phyloP scores from a whole-genome alignment of 352 stramenopile species.

The Phytopythium boreale region DNA sequence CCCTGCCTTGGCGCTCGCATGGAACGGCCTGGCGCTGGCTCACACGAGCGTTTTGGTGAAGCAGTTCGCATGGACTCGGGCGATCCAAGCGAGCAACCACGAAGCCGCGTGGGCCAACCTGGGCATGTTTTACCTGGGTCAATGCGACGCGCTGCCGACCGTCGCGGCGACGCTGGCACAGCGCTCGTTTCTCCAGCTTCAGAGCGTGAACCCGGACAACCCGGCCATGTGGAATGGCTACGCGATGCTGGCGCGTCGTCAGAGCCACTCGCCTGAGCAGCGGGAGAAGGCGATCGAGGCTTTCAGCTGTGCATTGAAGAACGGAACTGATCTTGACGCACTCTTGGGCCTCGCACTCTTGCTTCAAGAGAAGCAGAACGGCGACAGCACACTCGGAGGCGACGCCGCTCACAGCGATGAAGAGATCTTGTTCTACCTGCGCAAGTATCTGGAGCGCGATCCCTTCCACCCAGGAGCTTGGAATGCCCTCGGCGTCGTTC shows the following conservation, averaged over 20 bases:
- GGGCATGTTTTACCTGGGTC: slow-evolving; percentile 74
- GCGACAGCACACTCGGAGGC: slow-evolving; percentile 16
- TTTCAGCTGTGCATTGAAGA: slow-evolving; percentile 77
- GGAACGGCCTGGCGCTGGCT: slow-evolving; percentile 77
- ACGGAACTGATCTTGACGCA: slow-evolving; percentile 70
- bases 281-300: slow-evolving; percentile 57
- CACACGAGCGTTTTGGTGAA: slow-evolving; percentile 64
- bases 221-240: slow-evolving; percentile 87
- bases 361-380: slow-evolving; percentile 22
- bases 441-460: slow-evolving; percentile 81
- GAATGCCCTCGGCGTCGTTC: slow-evolving; percentile 59
- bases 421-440: slow-evolving; percentile 66
- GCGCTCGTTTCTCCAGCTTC: slow-evolving; percentile 77
- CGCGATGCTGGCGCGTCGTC: slow-evolving; percentile 61
- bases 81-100: slow-evolving; percentile 52
- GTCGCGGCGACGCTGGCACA: slow-evolving; percentile 44
- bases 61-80: slow-evolving; percentile 75
- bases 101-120: slow-evolving; percentile 83
- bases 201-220: slow-evolving; percentile 79
- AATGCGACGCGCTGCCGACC: slow-evolving; percentile 25
- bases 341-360: slow-evolving; percentile 55
- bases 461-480: slow-evolving; percentile 50
- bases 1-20: slow-evolving; percentile 49
- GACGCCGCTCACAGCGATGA: slow-evolving; percentile 25
- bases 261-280: slow-evolving; percentile 28